Base-by-base conservation (phyloP, 768 basidiomycete genomes). In the Cyclocybe cylindracea region DNA sequence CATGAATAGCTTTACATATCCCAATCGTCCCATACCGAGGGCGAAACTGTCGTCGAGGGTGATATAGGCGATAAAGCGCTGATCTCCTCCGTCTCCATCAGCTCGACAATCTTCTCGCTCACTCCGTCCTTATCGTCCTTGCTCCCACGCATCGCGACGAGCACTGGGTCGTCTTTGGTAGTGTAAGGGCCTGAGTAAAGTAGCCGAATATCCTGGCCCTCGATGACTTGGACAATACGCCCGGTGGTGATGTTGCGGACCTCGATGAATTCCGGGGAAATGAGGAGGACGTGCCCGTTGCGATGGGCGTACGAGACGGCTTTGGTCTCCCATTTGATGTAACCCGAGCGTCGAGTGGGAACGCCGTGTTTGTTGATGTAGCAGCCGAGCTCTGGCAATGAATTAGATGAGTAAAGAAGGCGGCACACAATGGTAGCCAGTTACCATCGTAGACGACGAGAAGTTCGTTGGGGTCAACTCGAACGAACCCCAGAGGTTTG, bases 181-280 rank as follows among this genome's bases (percentile, higher is more conserved):
- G 55, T 59, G 14, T 63, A 61, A 29, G 71, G 66, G 0, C 74
- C 77, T 10, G 70, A 66, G 63, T 87, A 77, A 43, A 90, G 66
- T 29, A 90, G 74, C 19, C 88, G 82, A 35, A 93, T 78, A 58
- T 91, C 87, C 9, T 61, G 58, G 0, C 78, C 90, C 61, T 90
- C 87, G 39, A 93, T 83, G n/a, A 91, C 87, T 67, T 94, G 91
- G n/a, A 85, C 81, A 14, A 94, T 81, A 45, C 79, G 68, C 4
- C 88, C 85, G 1, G 85, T 86, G 10, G 72, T 67, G 24, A 83
- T 70, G 52, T 82, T 74, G 49, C 91, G 82, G 24, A 93, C 73
- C 65, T 94, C 91, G 60, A 94, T 76, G 65, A 89, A 93, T 50
- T 83, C 78, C 11, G 80, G 60, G 6, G 88, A 90, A 69, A 93